Conservation (phyloP, 2,329 filamentous ascomycete species). For the Diaporthe vexans region DNA sequence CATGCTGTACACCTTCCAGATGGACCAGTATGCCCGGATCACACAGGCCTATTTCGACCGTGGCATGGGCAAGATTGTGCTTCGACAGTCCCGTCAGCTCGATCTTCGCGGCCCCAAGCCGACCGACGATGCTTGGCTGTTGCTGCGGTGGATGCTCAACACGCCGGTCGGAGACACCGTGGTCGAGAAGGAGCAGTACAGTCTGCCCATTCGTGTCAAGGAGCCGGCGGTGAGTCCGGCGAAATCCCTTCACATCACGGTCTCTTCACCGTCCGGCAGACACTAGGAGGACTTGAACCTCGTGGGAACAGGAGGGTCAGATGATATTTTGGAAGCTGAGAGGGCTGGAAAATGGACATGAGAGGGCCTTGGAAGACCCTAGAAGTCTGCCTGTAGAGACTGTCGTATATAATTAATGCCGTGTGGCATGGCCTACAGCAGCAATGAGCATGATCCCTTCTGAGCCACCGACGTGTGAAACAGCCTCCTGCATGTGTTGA, state of each 20-base stretch:
- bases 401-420: too few relatives aligned
- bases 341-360: neutral
- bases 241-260: neutral
- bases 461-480: too few relatives aligned
- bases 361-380: neutral
- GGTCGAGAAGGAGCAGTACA: neutral
- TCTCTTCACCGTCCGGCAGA: neutral
- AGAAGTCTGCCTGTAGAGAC: neutral
- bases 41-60: neutral
- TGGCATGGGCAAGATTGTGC: neutral
- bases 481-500: too few relatives aligned
- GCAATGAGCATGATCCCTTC: too few relatives aligned
- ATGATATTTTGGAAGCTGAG: too few relatives aligned
- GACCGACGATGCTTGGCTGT: neutral
- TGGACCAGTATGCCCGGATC: neutral
- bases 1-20: constrained; percentile 6
- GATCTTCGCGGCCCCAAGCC: neutral
- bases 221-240: neutral
- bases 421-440: too few relatives aligned
- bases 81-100: neutral
- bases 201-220: neutral
- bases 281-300: too few relatives aligned
- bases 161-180: neutral
- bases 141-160: constrained; percentile 5
- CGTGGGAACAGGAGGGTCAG: neutral